A percentile compares a stretch with the other conserved stretches of the same genome.
These are phyloP conservation scores for Ceriops decandra DNA, from an alignment of 345 rosid genomes.

Conservation along the genomic window DNA sequence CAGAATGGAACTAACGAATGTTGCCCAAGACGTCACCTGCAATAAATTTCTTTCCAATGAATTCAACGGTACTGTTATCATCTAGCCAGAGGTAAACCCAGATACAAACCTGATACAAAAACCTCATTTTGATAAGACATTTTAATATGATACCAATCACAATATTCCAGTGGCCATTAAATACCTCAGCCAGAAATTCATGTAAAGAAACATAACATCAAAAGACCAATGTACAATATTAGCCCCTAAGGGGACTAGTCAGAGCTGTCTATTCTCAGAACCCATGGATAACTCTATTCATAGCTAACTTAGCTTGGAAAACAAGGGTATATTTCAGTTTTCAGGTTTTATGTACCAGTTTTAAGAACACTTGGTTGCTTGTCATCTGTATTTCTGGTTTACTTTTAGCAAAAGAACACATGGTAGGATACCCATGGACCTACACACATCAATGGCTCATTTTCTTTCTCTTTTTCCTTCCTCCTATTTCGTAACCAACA, in stretches of 20 bases:
- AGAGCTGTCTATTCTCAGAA: neutral
- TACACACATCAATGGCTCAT: too few species aligned
- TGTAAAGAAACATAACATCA: neutral
- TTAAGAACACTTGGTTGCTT: too few species aligned
- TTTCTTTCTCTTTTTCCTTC: too few species aligned
- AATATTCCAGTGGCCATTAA: too few species aligned
- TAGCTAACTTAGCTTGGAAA: neutral
- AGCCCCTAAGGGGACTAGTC: neutral
- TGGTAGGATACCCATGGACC: too few species aligned
- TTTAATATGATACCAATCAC: neutral
- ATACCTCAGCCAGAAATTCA: too few species aligned
- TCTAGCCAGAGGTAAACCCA: conserved; percentile 84
- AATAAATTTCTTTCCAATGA: conserved; percentile 77
- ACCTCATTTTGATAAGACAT: conserved; percentile 16
- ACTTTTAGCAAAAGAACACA: too few species aligned
- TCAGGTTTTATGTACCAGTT: too few species aligned
- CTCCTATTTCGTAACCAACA: too few species aligned
- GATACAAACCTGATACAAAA: conserved; percentile 61
- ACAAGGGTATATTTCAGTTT: too few species aligned
- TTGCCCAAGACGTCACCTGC: conserved; percentile 51
- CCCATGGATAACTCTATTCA: neutral
- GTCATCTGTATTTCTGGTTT: too few species aligned
- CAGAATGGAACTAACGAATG: conserved; percentile 11
- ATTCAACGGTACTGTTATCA: conserved; percentile 65
- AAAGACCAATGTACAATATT: neutral